These are phyloP conservation scores for Sphaerosporella brunnea DNA, from an alignment of 495 filamentous ascomycete genomes.

Conservation along the genomic window DNA sequence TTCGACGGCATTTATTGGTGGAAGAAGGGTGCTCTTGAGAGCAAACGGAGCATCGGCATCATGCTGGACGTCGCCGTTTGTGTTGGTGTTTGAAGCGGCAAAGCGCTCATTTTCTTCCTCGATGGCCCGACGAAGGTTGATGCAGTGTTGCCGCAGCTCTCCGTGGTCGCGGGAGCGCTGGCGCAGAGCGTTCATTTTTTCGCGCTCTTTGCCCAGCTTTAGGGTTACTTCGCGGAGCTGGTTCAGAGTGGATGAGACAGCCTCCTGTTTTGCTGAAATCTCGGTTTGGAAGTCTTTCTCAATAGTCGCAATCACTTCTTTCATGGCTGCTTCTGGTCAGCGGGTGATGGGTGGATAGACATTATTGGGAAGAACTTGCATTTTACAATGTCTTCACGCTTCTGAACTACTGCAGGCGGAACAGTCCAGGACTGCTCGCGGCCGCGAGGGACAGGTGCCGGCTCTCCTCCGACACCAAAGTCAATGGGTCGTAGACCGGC, in stretches of 20 bases:
- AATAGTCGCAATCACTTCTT: conserved; percentile 53
- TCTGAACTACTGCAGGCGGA: conserved; percentile 21
- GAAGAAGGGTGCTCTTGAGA: conserved; percentile 12
- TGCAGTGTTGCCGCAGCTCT: conserved; percentile 23
- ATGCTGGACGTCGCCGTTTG: conserved; percentile 17
- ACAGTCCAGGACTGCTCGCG: conserved; percentile 23
- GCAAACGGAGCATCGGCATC: conserved; percentile 15
- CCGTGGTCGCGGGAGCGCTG: conserved; percentile 21
- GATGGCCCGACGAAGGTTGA: conserved; percentile 33
- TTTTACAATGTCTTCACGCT: conserved; percentile 42
- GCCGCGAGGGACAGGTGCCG: conserved; percentile 27
- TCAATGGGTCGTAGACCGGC: conserved; percentile 72
- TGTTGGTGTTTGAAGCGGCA: conserved; percentile 7
- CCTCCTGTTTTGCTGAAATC: conserved; percentile 60
- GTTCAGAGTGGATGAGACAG: conserved; percentile 56
- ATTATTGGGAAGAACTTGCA: conserved; percentile 39
- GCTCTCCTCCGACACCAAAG: conserved; percentile 74
- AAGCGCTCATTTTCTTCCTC: conserved; percentile 33
- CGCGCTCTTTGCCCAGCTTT: conserved; percentile 55
- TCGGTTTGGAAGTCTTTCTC: conserved; percentile 57
- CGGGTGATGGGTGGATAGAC: neutral
- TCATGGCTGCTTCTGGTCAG: conserved; percentile 37
- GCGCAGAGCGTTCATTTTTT: conserved; percentile 45
- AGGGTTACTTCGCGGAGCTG: conserved; percentile 64
- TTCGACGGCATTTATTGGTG: conserved; percentile 10